These are phyloP conservation scores for Moesziomyces globuligerus DNA, from an alignment of 1,284 basidiomycete genomes.

Conservation along the genomic window DNA sequence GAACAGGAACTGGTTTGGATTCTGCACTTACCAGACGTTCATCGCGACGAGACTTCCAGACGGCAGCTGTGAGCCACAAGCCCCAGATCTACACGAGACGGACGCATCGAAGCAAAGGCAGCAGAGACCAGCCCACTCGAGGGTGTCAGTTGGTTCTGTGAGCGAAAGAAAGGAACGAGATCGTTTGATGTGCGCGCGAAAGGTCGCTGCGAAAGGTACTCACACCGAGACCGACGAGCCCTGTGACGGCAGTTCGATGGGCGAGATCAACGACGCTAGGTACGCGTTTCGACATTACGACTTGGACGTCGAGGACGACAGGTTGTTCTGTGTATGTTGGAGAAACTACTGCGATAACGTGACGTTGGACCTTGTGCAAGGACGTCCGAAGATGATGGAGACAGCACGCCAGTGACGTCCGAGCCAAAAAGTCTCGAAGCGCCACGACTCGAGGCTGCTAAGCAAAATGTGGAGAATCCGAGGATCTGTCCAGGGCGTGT, in stretches of 20 bases:
- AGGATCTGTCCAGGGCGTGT: no score
- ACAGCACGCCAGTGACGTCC: neutral
- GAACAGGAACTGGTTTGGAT: no score
- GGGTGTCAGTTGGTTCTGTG: neutral
- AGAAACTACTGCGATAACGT: neutral
- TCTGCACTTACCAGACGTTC: slow-evolving; percentile 49
- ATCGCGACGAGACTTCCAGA: slow-evolving; percentile 61
- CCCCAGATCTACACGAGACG: slow-evolving; percentile 51
- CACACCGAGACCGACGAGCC: slow-evolving; percentile 59
- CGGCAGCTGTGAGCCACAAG: slow-evolving; percentile 61
- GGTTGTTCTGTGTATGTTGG: neutral
- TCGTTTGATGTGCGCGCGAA: neutral
- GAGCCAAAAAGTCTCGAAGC: neutral
- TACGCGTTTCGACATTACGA: slow-evolving; percentile 45
- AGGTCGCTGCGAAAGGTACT: slow-evolving; percentile 19
- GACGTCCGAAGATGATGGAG: neutral
- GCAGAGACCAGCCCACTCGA: neutral
- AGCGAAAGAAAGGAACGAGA: neutral
- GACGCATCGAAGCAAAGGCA: neutral
- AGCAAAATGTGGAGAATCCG: neutral
- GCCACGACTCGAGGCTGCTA: neutral
- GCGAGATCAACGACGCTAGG: slow-evolving; percentile 51
- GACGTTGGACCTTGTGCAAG: no score
- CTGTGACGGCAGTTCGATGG: slow-evolving; percentile 55
- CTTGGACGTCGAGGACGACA: neutral